Evolutionary conservation across 2,329 filamentous ascomycete genomes (phyloP).

Genomic region (Colletotrichum orchidophilum): DNA sequence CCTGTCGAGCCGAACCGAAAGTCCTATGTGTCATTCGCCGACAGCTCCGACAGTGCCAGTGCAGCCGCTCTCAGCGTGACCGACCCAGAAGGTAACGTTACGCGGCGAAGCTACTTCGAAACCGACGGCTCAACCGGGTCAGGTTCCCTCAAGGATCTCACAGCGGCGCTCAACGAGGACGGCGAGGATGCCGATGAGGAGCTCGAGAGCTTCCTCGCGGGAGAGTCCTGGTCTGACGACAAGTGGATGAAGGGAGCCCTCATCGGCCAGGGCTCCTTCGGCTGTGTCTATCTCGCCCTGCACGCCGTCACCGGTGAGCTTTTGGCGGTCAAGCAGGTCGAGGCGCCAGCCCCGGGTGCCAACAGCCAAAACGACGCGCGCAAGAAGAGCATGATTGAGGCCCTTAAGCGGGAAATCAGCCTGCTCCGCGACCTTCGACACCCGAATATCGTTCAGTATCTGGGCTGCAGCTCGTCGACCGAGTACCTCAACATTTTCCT

Average conservation of each 20-base stretch:
- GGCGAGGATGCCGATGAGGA: slow-evolving; percentile 93
- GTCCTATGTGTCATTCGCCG: slow-evolving; percentile 91
- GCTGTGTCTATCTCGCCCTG: slow-evolving; percentile 92
- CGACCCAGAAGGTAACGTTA: slow-evolving; percentile 77
- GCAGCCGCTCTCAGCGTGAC: slow-evolving; percentile 71
- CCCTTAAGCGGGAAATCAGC: slow-evolving; percentile 94
- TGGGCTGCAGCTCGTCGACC: slow-evolving; percentile 91
- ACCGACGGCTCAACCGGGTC: slow-evolving; percentile 77
- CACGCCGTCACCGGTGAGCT: slow-evolving; percentile 97
- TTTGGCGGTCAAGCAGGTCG: slow-evolving; percentile 98
- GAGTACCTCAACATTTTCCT: slow-evolving; percentile 99
- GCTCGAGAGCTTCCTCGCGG: slow-evolving; percentile 87
- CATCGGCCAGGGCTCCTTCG: slow-evolving; percentile 97
- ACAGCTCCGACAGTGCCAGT: slow-evolving; percentile 74
- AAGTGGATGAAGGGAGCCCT: slow-evolving; percentile 99
- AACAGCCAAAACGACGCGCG: slow-evolving; percentile 85
- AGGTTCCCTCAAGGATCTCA: slow-evolving; percentile 84
- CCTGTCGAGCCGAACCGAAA: slow-evolving; percentile 88
- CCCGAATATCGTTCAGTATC: slow-evolving; percentile 96
- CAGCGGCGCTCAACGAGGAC: slow-evolving; percentile 86
- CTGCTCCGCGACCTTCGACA: slow-evolving; percentile 94
- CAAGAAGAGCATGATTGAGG: slow-evolving; percentile 98
- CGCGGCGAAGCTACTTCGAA: slow-evolving; percentile 84
- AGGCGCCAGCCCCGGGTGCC: slow-evolving; percentile 81
- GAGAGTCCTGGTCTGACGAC: slow-evolving; percentile 94